phyloP scores from a whole-genome alignment of 2,329 filamentous ascomycete species.

The Ceratocystis huliohia region DNA sequence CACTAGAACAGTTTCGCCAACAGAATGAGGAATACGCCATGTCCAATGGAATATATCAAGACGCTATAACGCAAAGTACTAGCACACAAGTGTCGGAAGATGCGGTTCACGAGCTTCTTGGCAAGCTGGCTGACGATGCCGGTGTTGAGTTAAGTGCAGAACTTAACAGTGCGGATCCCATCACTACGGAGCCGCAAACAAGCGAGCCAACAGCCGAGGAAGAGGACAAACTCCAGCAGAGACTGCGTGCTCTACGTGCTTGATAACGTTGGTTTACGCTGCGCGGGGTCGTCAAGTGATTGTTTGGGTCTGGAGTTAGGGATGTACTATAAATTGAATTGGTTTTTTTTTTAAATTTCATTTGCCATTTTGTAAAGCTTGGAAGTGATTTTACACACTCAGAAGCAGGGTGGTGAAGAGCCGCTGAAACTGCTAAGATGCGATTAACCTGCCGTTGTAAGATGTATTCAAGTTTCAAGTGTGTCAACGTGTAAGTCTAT shows the following conservation, averaged over 20 bases:
- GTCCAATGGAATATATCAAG: slow-evolving; percentile 66
- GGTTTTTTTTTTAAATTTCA: not conserved
- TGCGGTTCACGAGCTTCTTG: slow-evolving; percentile 74
- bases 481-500: too few species aligned
- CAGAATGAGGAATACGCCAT: slow-evolving; percentile 54
- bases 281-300: not conserved
- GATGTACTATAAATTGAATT: not conserved
- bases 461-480: too few species aligned
- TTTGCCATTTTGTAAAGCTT: not conserved
- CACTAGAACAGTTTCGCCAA: slow-evolving; percentile 47
- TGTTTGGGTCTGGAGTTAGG: not conserved
- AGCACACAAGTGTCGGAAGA: slow-evolving; percentile 62
- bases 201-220: slow-evolving; percentile 62
- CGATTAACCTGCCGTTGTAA: too few species aligned
- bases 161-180: slow-evolving; percentile 46
- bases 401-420: too few species aligned
- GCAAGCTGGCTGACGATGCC: slow-evolving; percentile 75
- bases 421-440: too few species aligned
- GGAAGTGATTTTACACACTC: too few species aligned
- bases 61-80: slow-evolving; percentile 68
- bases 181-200: slow-evolving; percentile 45
- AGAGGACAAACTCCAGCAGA: slow-evolving; percentile 59
- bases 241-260: slow-evolving; percentile 43
- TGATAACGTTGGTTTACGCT: slow-evolving; percentile 25
- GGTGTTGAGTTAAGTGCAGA: slow-evolving; percentile 71